Conservation (phyloP, 2,329 filamentous ascomycete species). For the Calcarisporium arbuscula region DNA sequence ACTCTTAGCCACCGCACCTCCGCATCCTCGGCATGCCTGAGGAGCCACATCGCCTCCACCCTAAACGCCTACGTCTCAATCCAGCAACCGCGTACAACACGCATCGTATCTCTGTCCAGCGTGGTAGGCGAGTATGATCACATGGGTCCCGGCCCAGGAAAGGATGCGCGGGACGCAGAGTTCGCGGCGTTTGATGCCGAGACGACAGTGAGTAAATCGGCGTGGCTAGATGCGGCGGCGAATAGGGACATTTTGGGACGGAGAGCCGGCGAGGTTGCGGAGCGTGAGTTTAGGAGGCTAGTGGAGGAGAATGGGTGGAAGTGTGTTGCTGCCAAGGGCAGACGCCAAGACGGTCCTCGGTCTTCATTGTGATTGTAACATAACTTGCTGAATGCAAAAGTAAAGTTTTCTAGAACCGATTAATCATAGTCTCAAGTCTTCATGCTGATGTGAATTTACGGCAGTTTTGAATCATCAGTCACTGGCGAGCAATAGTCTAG, state of each 20-base stretch:
- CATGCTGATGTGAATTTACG: too few species aligned
- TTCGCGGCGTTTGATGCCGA: constrained; percentile 6
- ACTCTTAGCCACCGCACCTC: neutral
- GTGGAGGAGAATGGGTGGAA: too few species aligned
- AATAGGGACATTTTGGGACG: constrained; percentile 8
- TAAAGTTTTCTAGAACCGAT: too few species aligned
- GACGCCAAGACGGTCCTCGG: too few species aligned
- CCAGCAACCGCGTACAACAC: constrained; percentile 2
- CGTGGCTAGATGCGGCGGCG: constrained; percentile 11
- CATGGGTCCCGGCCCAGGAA: constrained; percentile 2
- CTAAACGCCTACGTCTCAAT: constrained; percentile 4
- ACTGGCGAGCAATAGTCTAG: too few species aligned
- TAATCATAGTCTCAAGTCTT: too few species aligned
- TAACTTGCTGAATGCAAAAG: too few species aligned
- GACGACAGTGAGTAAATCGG: constrained; percentile 6
- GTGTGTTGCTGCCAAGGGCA: too few species aligned
- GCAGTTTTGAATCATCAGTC: too few species aligned
- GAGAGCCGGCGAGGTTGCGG: constrained; percentile 6
- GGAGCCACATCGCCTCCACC: constrained; percentile 1
- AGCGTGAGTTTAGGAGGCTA: constrained; percentile 4
- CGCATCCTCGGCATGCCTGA: neutral
- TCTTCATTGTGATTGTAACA: too few species aligned
- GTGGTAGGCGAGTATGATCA: constrained; percentile 7
- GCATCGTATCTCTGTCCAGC: constrained; percentile 7
- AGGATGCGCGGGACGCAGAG: constrained; percentile 9